These are phyloP conservation scores for Apiotrichum sp. DNA, from an alignment of 1,284 basidiomycete genomes.

Conservation along the genomic window DNA sequence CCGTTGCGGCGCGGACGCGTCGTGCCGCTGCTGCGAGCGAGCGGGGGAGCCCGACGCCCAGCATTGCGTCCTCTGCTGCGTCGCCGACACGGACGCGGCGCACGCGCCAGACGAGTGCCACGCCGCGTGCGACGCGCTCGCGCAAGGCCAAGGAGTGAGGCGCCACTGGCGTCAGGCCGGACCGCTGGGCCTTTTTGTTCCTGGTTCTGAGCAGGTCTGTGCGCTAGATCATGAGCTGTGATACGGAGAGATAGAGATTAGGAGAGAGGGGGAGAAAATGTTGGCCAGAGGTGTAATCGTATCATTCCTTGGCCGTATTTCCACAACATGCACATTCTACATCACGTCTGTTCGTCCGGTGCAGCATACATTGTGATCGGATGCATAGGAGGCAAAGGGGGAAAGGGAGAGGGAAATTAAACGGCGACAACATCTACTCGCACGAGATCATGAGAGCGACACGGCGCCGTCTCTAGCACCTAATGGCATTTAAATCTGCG, in stretches of 20 bases:
- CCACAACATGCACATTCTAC: no score
- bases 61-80: slow-evolving; percentile 20
- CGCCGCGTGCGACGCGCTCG: slow-evolving; percentile 22
- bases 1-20: slow-evolving; percentile 17
- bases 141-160: slow-evolving; percentile 6
- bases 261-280: no score
- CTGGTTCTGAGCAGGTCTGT: no score
- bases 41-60: slow-evolving; percentile 37
- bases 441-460: not conserved
- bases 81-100: not conserved
- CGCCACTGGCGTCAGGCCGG: no score
- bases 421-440: not conserved
- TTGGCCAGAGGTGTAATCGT: no score
- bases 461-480: not conserved
- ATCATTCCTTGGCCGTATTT: no score
- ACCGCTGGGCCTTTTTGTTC: no score
- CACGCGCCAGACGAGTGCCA: slow-evolving; percentile 12
- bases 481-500: slow-evolving; percentile 3
- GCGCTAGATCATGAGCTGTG: not conserved
- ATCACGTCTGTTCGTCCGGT: no score
- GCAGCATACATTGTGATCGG: slow-evolving; percentile 1
- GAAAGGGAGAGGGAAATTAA: slow-evolving; percentile 1
- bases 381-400: slow-evolving; percentile 8
- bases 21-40: slow-evolving; percentile 22
- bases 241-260: no score